These are phyloP conservation scores for Suhomyces maxii DNA, from an alignment of 1,139 yeast genomes.

Conservation along the genomic window DNA sequence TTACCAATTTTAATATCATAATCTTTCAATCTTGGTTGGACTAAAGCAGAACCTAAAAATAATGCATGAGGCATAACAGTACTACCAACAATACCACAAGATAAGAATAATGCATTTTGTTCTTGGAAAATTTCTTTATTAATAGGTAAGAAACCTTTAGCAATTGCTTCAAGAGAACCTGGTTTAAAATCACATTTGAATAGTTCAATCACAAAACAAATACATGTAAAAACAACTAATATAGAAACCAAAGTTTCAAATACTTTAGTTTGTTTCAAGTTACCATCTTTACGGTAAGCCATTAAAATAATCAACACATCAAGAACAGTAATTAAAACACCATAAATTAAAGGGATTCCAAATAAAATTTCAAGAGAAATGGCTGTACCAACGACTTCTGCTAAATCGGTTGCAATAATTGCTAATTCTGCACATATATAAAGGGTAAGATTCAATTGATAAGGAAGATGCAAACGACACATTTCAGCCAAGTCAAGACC, in stretches of 20 bases:
- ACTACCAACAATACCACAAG: slow-evolving; percentile 76
- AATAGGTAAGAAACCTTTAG: slow-evolving; percentile 63
- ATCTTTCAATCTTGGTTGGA: slow-evolving; percentile 70
- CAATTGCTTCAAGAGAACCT: slow-evolving; percentile 36
- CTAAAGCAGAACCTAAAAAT: slow-evolving; percentile 73
- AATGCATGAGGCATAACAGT: slow-evolving; percentile 85
- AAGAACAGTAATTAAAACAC: slow-evolving; percentile 68
- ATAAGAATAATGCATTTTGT: slow-evolving; percentile 61
- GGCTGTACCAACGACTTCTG: slow-evolving; percentile 90
- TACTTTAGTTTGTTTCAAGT: slow-evolving; percentile 60
- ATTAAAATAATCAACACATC: slow-evolving; percentile 68
- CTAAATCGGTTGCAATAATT: slow-evolving; percentile 82
- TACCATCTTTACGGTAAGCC: slow-evolving; percentile 73
- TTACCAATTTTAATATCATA: slow-evolving; percentile 54
- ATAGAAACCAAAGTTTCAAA: slow-evolving; percentile 67
- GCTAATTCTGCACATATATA: slow-evolving; percentile 83
- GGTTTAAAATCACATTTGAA: slow-evolving; percentile 49
- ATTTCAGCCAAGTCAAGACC: slow-evolving; percentile 86
- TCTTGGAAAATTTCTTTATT: slow-evolving; percentile 47
- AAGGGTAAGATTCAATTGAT: slow-evolving; percentile 56
- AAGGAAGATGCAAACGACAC: slow-evolving; percentile 65
- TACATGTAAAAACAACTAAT: slow-evolving; percentile 63
- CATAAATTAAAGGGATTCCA: slow-evolving; percentile 62
- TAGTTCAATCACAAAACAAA: slow-evolving; percentile 63
- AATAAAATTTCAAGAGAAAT: slow-evolving; percentile 79